A percentile compares a stretch with the other conserved stretches of the same genome.
Conservation (phyloP, 257 asterid species). For the Nicotiana sylvestris region DNA sequence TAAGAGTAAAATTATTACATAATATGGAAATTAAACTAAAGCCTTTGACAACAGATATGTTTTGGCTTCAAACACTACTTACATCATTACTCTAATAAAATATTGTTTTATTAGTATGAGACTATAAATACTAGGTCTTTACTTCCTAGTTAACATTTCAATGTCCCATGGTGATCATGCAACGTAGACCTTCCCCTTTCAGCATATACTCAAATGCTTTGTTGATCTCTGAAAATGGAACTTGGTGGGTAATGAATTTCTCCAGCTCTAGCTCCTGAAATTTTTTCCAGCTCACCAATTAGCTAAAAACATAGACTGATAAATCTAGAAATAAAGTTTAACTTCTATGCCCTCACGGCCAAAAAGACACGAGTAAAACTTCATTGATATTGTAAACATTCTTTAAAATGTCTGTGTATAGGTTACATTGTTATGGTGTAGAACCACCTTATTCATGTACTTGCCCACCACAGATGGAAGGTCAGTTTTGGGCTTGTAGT, state of each 20-base stretch:
- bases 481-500: slow-evolving; percentile 76
- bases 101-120: not conserved
- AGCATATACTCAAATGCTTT: slow-evolving; percentile 41
- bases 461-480: slow-evolving; percentile 64
- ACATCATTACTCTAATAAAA: not conserved
- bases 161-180: slow-evolving; percentile 30
- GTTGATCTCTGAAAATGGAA: slow-evolving; percentile 35
- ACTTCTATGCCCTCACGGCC: not conserved
- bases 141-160: not conserved
- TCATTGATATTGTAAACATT: too few species aligned
- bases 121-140: too few species aligned
- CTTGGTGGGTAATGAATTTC: slow-evolving; percentile 37
- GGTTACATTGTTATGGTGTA: not conserved
- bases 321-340: not conserved
- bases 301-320: not conserved
- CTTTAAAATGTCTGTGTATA: not conserved
- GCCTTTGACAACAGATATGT: not conserved
- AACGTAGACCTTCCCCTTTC: slow-evolving; percentile 36
- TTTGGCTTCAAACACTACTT: not conserved
- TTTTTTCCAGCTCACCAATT: not conserved
- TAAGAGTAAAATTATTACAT: not conserved
- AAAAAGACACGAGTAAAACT: too few species aligned
- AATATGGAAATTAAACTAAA: not conserved
- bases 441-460: slow-evolving; percentile 64
- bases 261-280: slow-evolving; percentile 40